Conservation (phyloP, 2,329 filamentous ascomycete species). For the Lachnellula cervina region DNA sequence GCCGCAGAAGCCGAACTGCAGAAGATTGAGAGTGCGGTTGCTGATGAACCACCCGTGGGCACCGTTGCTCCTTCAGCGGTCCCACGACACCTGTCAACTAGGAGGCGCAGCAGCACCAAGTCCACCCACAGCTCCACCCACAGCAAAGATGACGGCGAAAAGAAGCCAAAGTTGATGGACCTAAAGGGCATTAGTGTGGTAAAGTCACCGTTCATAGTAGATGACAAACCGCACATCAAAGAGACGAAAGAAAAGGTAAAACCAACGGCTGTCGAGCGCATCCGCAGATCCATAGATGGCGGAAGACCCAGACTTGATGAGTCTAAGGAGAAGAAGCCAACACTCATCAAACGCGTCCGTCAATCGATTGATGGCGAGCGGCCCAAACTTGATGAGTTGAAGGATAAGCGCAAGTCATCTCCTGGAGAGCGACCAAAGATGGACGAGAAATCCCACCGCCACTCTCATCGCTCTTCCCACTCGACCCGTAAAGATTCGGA, state of each 20-base stretch:
- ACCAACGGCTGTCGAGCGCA: conserved; percentile 16
- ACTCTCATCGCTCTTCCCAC: conserved; percentile 12
- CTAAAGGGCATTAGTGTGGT: conserved; percentile 25
- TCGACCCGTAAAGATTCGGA: conserved; percentile 9
- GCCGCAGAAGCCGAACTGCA: conserved; percentile 7
- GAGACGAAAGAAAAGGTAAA: conserved; percentile 14
- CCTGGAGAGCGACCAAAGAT: conserved; percentile 3
- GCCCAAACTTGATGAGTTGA: background rate
- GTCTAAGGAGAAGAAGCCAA: background rate
- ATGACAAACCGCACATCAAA: conserved; percentile 21
- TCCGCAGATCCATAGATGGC: conserved; percentile 19
- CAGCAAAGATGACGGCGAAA: conserved; percentile 14
- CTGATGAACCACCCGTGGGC: conserved; percentile 5
- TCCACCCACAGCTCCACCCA: conserved; percentile 3
- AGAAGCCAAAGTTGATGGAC: conserved; percentile 17
- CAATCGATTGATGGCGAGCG: background rate
- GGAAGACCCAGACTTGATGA: conserved; percentile 4
- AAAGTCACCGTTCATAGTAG: conserved; percentile 22
- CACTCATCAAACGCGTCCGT: background rate
- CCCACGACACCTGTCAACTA: conserved; percentile 13
- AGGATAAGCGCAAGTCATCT: background rate
- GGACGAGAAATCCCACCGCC: conserved; percentile 1
- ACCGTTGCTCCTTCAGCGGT: conserved; percentile 8
- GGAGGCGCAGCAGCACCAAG: conserved; percentile 15
- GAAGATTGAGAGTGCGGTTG: conserved; percentile 15